These are phyloP conservation scores for Hymenoscyphus fructigenus DNA, from an alignment of 2,329 filamentous ascomycete genomes.

Conservation along the genomic window DNA sequence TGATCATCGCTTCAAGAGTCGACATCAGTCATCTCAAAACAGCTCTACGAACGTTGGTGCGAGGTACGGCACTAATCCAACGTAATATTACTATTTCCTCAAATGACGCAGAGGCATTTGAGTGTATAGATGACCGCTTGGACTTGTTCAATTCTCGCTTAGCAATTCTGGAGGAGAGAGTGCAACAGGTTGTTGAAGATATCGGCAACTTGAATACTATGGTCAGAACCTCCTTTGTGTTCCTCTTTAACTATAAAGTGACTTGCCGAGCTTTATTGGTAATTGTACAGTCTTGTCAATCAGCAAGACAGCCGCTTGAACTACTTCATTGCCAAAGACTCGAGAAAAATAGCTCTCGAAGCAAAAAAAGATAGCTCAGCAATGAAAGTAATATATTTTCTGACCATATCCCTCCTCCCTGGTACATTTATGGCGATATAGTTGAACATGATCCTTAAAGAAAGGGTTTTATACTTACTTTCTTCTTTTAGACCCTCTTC, in stretches of 20 bases:
- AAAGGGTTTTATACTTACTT: no score
- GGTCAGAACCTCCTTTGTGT: background rate
- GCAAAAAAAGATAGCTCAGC: slow-evolving; percentile 45
- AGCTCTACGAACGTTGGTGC: background rate
- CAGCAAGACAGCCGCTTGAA: slow-evolving; percentile 1
- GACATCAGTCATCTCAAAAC: background rate
- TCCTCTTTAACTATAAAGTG: background rate
- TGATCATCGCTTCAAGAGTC: background rate
- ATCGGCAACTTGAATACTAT: background rate
- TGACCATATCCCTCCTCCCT: slow-evolving; percentile 45
- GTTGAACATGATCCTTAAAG: no score
- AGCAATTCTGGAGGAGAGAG: background rate
- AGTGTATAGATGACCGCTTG: background rate
- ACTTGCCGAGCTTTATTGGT: background rate
- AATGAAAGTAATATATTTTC: slow-evolving; percentile 51
- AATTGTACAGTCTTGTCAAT: background rate
- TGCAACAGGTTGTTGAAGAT: background rate
- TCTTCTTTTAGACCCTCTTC: background rate
- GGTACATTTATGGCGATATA: slow-evolving; percentile 20
- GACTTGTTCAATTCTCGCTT: background rate
- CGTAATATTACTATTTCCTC: background rate
- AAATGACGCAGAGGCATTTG: background rate
- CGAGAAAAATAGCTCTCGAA: background rate
- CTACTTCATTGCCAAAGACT: slow-evolving; percentile 1
- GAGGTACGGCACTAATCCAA: background rate